Percentiles rank a stretch among this genome's conserved stretches.
phyloP scores from a whole-genome alignment of 495 filamentous ascomycete species.

The Lentithecium fluviatile region DNA sequence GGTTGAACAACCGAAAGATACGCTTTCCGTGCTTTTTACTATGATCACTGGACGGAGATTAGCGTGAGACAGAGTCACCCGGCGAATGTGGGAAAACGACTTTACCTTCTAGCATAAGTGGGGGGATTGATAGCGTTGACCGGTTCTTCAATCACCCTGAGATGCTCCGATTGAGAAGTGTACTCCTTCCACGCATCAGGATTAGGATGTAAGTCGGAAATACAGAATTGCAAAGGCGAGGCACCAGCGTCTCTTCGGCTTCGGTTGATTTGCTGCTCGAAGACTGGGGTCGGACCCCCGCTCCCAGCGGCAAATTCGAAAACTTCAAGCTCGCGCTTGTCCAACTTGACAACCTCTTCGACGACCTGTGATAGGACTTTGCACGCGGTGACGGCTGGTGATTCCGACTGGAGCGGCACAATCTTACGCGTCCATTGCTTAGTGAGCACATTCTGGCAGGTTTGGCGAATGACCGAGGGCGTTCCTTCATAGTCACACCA shows the following conservation, averaged over 20 bases:
- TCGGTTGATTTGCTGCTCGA: conserved; percentile 40
- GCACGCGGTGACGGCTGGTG: conserved; percentile 37
- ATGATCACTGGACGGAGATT: background rate
- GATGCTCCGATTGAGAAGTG: conserved; percentile 49
- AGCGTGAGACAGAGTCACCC: conserved; percentile 40
- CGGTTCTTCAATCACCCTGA: conserved; percentile 56
- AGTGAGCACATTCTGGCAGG: conserved; percentile 31
- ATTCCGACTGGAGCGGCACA: conserved; percentile 34
- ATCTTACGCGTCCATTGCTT: conserved; percentile 40
- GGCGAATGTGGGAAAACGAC: too few species aligned
- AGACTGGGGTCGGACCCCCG: conserved; percentile 48
- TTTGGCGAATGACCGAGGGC: background rate
- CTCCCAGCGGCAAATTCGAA: conserved; percentile 75
- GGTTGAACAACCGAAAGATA: conserved; percentile 66
- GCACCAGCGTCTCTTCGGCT: conserved; percentile 22
- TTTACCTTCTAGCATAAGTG: conserved; percentile 37
- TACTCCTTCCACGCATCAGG: conserved; percentile 59
- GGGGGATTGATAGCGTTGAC: conserved; percentile 64
- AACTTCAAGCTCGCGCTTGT: conserved; percentile 37
- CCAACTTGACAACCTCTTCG: conserved; percentile 11
- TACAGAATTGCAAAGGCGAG: conserved; percentile 56
- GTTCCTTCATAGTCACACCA: too few species aligned
- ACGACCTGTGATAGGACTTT: conserved; percentile 24
- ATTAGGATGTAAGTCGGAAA: conserved; percentile 71
- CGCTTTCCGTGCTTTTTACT: conserved; percentile 14